Conservation (phyloP, 1,284 basidiomycete genomes). For the Takashimella koratensis region DNA sequence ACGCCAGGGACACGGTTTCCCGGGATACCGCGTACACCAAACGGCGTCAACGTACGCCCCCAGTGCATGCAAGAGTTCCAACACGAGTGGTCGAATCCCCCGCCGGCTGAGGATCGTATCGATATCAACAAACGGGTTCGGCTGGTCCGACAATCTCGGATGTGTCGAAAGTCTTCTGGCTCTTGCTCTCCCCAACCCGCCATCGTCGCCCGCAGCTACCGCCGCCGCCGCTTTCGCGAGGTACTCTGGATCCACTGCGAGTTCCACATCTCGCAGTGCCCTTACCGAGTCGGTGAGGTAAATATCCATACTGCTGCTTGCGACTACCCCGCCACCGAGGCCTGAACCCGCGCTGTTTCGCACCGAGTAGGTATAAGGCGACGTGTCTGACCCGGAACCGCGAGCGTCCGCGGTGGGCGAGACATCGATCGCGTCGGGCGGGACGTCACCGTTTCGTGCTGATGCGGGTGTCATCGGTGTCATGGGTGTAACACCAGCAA, state of each 20-base stretch:
- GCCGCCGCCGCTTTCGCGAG: constrained; percentile 7
- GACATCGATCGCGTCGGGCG: neutral
- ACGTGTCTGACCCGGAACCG: constrained; percentile 1
- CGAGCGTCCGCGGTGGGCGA: neutral
- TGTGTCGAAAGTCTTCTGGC: constrained; percentile 27
- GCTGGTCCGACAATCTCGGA: constrained; percentile 27
- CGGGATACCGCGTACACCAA: constrained; percentile 29
- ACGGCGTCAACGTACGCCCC: constrained; percentile 42
- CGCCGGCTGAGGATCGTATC: constrained; percentile 28
- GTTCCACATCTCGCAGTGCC: constrained; percentile 38
- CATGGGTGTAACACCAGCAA: neutral
- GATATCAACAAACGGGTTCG: constrained; percentile 39
- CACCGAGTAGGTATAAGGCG: neutral
- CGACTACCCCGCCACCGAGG: neutral
- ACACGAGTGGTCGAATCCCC: constrained; percentile 39
- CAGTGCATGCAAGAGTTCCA: constrained; percentile 41
- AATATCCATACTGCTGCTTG: constrained; percentile 17
- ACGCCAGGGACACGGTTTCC: constrained; percentile 15
- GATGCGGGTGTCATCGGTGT: neutral
- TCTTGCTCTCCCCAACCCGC: constrained; percentile 1
- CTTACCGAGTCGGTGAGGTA: constrained; percentile 39
- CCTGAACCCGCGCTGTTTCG: neutral
- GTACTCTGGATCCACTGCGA: constrained; percentile 38
- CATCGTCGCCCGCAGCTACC: neutral
- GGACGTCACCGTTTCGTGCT: neutral